Conservation (phyloP, 306 rosid species). For the Fragaria iinumae region DNA sequence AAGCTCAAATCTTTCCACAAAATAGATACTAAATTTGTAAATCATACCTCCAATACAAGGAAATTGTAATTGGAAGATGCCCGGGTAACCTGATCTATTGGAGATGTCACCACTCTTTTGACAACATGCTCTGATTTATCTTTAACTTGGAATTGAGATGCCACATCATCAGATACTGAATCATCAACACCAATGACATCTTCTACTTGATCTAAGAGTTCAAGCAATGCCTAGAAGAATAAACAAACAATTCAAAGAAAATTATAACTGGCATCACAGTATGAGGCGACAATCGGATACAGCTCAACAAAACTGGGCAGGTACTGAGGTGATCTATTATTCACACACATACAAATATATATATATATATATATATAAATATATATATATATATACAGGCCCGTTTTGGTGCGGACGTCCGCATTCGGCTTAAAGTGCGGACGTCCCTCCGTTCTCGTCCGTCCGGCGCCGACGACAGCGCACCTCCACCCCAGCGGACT, state of each 20-base stretch:
- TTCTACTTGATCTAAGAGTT: conserved; percentile 91
- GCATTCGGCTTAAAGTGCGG: too few species aligned
- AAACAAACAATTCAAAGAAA: neutral
- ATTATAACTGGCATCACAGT: neutral
- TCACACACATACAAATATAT: too few species aligned
- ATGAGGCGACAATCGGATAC: neutral
- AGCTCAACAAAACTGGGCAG: neutral
- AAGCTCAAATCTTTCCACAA: conserved; percentile 1
- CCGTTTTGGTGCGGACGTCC: too few species aligned
- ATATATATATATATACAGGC: too few species aligned
- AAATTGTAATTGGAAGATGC: conserved; percentile 40
- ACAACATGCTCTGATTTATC: conserved; percentile 34
- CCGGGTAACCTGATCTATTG: conserved; percentile 17
- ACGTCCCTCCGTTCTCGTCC: too few species aligned
- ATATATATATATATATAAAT: too few species aligned
- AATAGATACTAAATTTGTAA: conserved; percentile 12
- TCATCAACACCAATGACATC: conserved; percentile 78
- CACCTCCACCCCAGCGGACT: too few species aligned
- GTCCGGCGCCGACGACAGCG: too few species aligned
- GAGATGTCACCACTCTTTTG: conserved; percentile 24
- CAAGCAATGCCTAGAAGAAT: conserved; percentile 79
- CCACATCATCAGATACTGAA: conserved; percentile 29
- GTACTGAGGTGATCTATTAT: neutral
- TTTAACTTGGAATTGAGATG: conserved; percentile 38
- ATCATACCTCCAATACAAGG: conserved; percentile 87